phyloP scores from a whole-genome alignment of 345 rosid species.

The Citrus glauca region DNA sequence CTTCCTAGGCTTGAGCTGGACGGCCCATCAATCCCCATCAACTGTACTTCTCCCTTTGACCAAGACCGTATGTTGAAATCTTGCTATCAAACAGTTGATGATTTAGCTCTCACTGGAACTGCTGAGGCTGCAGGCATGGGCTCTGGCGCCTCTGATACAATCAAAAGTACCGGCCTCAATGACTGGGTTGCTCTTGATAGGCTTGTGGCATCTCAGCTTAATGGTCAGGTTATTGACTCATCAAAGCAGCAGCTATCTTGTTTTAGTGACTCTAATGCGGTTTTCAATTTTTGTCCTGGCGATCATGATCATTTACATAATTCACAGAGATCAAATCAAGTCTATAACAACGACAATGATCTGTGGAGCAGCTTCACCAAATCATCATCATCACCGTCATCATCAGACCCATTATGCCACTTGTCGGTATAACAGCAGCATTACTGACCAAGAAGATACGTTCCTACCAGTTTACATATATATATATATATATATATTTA shows the following conservation, averaged over 20 bases:
- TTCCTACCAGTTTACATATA: no score
- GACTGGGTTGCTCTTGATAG: slow-evolving; percentile 86
- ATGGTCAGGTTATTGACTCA: slow-evolving; percentile 48
- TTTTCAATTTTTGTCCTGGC: slow-evolving; percentile 33
- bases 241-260: slow-evolving; percentile 40
- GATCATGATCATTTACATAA: slow-evolving; percentile 31
- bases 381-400: slow-evolving; percentile 53
- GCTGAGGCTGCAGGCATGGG: slow-evolving; percentile 22
- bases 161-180: slow-evolving; percentile 25
- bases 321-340: slow-evolving; percentile 28
- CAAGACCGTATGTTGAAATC: slow-evolving; percentile 21
- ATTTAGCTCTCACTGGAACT: slow-evolving; percentile 24
- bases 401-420: slow-evolving; percentile 68
- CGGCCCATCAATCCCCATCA: slow-evolving; percentile 36
- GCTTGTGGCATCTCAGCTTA: slow-evolving; percentile 91
- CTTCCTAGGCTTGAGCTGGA: slow-evolving; percentile 80
- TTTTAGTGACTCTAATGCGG: slow-evolving; percentile 38
- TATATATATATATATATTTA: neutral
- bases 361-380: slow-evolving; percentile 66
- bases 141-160: neutral
- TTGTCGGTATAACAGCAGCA: slow-evolving; percentile 49
- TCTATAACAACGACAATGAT: slow-evolving; percentile 36
- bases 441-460: neutral
- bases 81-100: slow-evolving; percentile 33
- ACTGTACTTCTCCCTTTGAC: slow-evolving; percentile 10